These are phyloP conservation scores for Botrytis medusae DNA, from an alignment of 2,329 filamentous ascomycete species.

Conservation along the genomic window DNA sequence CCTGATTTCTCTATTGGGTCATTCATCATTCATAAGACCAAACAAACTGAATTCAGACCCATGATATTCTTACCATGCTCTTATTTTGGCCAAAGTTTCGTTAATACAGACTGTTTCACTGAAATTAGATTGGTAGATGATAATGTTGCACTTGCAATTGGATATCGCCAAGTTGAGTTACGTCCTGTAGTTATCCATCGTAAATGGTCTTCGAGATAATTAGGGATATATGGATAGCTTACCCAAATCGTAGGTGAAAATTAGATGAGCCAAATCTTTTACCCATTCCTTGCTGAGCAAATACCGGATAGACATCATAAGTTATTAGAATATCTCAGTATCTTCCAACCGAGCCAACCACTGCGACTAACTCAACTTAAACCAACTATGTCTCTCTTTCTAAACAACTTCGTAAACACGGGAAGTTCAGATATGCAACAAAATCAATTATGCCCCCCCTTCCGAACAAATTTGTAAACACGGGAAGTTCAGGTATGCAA, in stretches of 20 bases:
- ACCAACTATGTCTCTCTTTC: neutral
- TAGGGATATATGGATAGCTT: neutral
- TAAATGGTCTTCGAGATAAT: neutral
- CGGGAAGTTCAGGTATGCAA: neutral
- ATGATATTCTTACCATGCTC: neutral
- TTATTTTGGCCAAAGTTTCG: neutral
- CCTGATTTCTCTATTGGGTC: neutral
- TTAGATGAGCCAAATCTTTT: neutral
- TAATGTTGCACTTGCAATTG: neutral
- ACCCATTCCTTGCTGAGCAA: neutral
- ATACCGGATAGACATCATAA: neutral
- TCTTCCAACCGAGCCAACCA: neutral
- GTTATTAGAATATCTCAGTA: neutral
- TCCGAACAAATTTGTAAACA: neutral
- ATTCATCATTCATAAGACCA: neutral
- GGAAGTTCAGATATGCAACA: neutral
- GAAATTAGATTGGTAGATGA: neutral
- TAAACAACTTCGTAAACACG: neutral
- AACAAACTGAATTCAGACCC: neutral
- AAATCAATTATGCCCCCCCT: too few relatives aligned
- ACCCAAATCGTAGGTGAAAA: neutral
- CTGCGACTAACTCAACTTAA: too few relatives aligned
- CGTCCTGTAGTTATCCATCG: neutral
- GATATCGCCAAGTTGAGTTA: neutral
- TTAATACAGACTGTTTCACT: neutral